Base-by-base conservation (phyloP, 2,329 filamentous ascomycete genomes). In the Zymoseptoria ardabiliae region DNA sequence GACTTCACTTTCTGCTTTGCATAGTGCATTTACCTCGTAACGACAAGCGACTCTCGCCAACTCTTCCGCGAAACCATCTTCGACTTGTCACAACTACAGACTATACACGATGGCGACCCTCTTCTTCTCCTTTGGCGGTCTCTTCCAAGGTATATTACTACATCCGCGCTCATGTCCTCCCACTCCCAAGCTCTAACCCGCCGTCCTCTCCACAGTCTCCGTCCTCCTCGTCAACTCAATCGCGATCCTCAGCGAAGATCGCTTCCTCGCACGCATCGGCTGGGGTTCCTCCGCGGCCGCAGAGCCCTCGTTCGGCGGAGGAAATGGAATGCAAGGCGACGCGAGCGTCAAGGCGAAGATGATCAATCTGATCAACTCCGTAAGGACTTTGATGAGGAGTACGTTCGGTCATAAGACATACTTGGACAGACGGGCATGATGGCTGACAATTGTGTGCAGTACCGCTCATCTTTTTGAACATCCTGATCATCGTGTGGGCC, bases 311-410 rank as follows among this genome's bases (percentile, higher is more conserved):
- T 96, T 96, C 73, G 91, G 91, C 68, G 90, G 90, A 67, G 78
- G 86, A 65, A 90, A 90, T 67, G 78, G 86, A 65, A 81, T 70
- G 70, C 79, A 81, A 66, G 83, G 89, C 67, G 89, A 90, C 67
- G 82, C 86, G 65, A 92, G 90, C 75, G 82, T 96, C 69, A 93
- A 94, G 76, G 87, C 87, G 55, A 94, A 94, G 75, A 81, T 92
- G 50, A 87, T 97, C 69, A 91, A 96, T 73, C 77, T 97, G 70
- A 94, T 97, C 66, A 89, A 90, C 41, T 94, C 90, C 70, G 88
- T 97, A 67, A 82, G 93, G 74, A 96, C 90, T 59, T 79, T 97
- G 57, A 96, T 96, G 90, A 85, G 93, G 79, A 91, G 92, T 97
- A 82, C 61, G 87, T 84, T 45, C n/a, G n/a, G n/a, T n/a, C n/a